Evolutionary conservation across 116 monocot genomes (phyloP).

Genomic region (Trichopus zeylanicus): DNA sequence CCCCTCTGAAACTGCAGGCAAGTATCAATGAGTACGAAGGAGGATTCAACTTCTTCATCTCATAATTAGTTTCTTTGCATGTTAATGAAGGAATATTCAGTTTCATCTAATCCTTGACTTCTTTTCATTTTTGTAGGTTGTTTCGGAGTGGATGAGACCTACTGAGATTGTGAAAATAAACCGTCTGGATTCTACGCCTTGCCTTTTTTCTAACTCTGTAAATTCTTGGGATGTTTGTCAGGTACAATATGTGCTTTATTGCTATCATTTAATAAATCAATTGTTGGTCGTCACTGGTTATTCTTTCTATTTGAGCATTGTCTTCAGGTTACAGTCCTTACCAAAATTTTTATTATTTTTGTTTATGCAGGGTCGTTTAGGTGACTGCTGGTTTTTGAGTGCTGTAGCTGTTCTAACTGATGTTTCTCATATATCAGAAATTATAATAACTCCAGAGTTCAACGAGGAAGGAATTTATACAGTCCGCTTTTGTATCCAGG

Average conservation of each 20-base stretch:
- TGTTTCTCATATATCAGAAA: slow-evolving; percentile 86
- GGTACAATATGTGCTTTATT: slow-evolving; percentile 24
- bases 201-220: slow-evolving; percentile 79
- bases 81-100: no score
- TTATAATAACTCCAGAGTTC: slow-evolving; percentile 90
- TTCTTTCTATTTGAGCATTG: no score
- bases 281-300: background rate
- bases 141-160: slow-evolving; percentile 94
- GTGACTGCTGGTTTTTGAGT: slow-evolving; percentile 99
- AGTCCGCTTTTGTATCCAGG: slow-evolving; percentile 98
- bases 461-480: slow-evolving; percentile 98
- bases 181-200: slow-evolving; percentile 49
- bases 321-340: no score
- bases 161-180: slow-evolving; percentile 66
- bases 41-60: background rate
- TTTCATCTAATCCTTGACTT: no score
- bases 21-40: slow-evolving; percentile 4
- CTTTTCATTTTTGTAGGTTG: slow-evolving; percentile 51
- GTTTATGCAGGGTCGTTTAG: slow-evolving; percentile 78
- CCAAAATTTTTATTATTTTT: background rate
- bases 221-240: slow-evolving; percentile 99
- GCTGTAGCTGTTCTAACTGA: slow-evolving; percentile 99
- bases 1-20: slow-evolving; percentile 80
- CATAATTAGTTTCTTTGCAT: no score
- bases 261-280: slow-evolving; percentile 5